A percentile compares a stretch with the other conserved stretches of the same genome.
These are phyloP conservation scores for Cyclocybe cylindracea DNA, from an alignment of 768 basidiomycete genomes.

Conservation along the genomic window DNA sequence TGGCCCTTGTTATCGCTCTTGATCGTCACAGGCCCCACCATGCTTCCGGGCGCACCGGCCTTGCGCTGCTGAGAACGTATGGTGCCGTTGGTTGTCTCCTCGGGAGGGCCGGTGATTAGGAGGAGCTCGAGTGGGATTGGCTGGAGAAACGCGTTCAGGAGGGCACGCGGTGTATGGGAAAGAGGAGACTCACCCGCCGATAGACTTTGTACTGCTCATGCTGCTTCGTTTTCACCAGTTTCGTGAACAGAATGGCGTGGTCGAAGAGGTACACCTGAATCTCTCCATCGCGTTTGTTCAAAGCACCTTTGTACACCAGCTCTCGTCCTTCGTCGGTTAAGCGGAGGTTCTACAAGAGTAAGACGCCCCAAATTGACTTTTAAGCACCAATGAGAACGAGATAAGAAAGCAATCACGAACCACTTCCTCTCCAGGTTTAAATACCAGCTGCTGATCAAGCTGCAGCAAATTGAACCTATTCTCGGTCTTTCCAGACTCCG, in stretches of 20 bases:
- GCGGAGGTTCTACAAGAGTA: constrained; percentile 66
- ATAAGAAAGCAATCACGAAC: constrained; percentile 44
- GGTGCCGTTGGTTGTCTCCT: constrained; percentile 43
- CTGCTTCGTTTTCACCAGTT: constrained; percentile 79
- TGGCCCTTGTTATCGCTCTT: constrained; percentile 76
- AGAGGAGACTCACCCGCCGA: constrained; percentile 66
- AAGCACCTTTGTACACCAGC: constrained; percentile 85
- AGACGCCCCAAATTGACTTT: not conserved
- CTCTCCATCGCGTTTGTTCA: constrained; percentile 92
- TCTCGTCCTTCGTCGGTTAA: constrained; percentile 87
- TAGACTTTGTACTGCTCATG: constrained; percentile 93
- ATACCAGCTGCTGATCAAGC: constrained; percentile 88
- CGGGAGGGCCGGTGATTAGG: constrained; percentile 73
- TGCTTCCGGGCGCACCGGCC: constrained; percentile 49
- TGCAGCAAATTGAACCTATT: constrained; percentile 95
- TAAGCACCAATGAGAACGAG: not conserved
- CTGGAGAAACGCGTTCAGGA: constrained; percentile 36
- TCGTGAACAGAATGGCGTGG: constrained; percentile 94
- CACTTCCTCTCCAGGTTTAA: constrained; percentile 88
- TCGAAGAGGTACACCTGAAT: constrained; percentile 95
- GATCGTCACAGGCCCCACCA: constrained; percentile 49
- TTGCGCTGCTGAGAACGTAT: constrained; percentile 37
- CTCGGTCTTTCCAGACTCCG: constrained; percentile 93
- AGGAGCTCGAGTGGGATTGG: constrained; percentile 96
- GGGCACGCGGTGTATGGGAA: not conserved